Evolutionary conservation across 1,284 basidiomycete species (phyloP), one percentile per base, ranked within the genome.

Genomic region (Phellopilus nigrolimitatus): DNA sequence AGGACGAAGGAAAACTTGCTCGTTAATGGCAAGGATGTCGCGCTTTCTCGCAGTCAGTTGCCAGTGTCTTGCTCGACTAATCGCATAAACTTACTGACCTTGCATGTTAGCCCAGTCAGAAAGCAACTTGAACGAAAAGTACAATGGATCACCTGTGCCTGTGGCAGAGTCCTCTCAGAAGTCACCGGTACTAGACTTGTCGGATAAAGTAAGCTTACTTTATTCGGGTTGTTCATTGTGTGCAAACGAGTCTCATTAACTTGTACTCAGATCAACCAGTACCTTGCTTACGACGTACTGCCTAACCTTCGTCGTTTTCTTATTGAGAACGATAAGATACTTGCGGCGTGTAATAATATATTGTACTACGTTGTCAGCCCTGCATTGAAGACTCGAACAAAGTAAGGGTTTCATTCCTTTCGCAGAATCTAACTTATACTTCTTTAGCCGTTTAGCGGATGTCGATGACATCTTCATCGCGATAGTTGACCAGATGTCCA

Each of bases 311-410:
- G 91, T 15, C 82, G 80, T 55, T 85, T 97, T 64, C 72, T 95
- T 40, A 71, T 88, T 59, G 95, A 99, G 56, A 79, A 80, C 22
- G 97, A 99, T 69, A 91, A 86, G 64, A 76, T 95, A 8, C 69
- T 81, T 5, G 75, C 80, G 8, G 78, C 85, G 2, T 95, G 91
- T 64, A 83, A 76, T 34, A 93, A 89, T 59, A 82, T 97, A 25
- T 76, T 91, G 6, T 91, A 95, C 61, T 92, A 91, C 62, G 80
- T 97, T 39, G 73, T 97, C 28, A 80, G 76, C 28, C 93, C 97
- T 0, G 82, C 85, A 0, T 68, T 94, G 66, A 88, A 88, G 63
- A 78, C 79, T 19, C 84, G 83, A 60, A 66, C 78, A 42, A 82
- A 77, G 88, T 88, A 56, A 49, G 44, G 45, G 38, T 31, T 8